phyloP scores from a whole-genome alignment of 257 asterid genomes.

The Solanum megistacrolobum region DNA sequence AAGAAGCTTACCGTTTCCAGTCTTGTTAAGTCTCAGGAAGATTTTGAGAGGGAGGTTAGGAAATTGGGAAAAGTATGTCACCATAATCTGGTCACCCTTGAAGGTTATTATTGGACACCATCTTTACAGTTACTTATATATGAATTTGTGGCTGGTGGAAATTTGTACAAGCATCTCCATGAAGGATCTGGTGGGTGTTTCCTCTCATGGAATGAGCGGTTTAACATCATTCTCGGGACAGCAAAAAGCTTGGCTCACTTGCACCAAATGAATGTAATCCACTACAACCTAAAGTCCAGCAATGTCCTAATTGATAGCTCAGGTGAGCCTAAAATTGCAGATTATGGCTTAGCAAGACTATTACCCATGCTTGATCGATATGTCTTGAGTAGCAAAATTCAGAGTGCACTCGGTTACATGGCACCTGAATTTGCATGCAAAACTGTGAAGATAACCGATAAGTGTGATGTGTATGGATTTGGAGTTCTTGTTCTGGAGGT shows the following conservation, averaged over 20 bases:
- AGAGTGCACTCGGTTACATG: constrained; percentile 90
- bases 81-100: constrained; percentile 54
- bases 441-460: constrained; percentile 78
- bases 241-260: constrained; percentile 70
- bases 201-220: constrained; percentile 71
- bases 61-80: constrained; percentile 57
- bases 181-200: constrained; percentile 41
- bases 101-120: constrained; percentile 90
- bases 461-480: constrained; percentile 84
- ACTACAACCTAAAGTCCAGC: constrained; percentile 82
- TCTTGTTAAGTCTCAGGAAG: constrained; percentile 72
- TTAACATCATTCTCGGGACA: constrained; percentile 55
- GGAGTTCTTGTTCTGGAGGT: constrained; percentile 69
- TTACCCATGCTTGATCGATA: constrained; percentile 73
- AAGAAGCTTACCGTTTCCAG: constrained; percentile 79
- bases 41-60: constrained; percentile 70
- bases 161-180: constrained; percentile 63
- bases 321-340: constrained; percentile 75
- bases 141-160: constrained; percentile 74
- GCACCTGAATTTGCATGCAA: constrained; percentile 90
- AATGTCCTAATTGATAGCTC: constrained; percentile 52
- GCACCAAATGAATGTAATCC: constrained; percentile 64
- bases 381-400: constrained; percentile 77
- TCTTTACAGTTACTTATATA: constrained; percentile 77
- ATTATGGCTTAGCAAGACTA: constrained; percentile 67